Percentiles rank a stretch among this genome's conserved stretches.
Evolutionary conservation across 2,329 filamentous ascomycete species (phyloP).

Genomic region (Byssoonygena ceratinophila): DNA sequence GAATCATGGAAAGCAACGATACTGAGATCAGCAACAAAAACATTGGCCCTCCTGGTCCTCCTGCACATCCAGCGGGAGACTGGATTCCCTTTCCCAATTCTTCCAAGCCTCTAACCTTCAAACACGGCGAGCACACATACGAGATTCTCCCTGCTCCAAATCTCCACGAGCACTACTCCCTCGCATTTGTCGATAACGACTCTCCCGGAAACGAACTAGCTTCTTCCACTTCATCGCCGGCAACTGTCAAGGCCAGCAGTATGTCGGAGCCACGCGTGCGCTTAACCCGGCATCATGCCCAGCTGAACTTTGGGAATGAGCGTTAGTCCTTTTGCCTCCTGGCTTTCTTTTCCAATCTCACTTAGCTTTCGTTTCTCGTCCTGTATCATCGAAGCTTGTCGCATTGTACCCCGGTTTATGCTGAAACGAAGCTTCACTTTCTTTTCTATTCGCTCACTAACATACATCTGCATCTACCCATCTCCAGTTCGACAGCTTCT

Average conservation of each 20-base stretch:
- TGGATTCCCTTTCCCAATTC: not conserved
- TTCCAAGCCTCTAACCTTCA: not conserved
- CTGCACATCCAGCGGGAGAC: not conserved
- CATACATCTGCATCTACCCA: too few relatives aligned
- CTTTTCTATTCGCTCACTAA: not conserved
- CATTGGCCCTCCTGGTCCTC: not conserved
- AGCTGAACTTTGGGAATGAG: constrained; percentile 68
- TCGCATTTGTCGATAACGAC: not conserved
- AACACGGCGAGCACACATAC: not conserved
- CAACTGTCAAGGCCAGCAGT: not conserved
- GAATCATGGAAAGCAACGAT: too few relatives aligned
- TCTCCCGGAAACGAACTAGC: not conserved
- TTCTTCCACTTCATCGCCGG: not conserved
- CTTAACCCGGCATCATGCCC: constrained; percentile 68
- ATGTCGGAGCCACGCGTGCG: constrained; percentile 67
- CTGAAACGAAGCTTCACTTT: too few relatives aligned
- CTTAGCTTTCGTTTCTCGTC: not conserved
- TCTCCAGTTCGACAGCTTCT: constrained; percentile 34
- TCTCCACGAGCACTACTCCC: not conserved
- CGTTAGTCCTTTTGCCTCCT: constrained; percentile 41
- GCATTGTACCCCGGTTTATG: too few relatives aligned
- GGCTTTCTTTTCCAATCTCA: not conserved
- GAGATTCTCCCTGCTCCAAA: not conserved
- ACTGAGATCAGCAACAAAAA: not conserved
- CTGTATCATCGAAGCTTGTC: too few relatives aligned